Conservation (phyloP, 495 filamentous ascomycete genomes). For the Saxophila tyrrhenica region DNA sequence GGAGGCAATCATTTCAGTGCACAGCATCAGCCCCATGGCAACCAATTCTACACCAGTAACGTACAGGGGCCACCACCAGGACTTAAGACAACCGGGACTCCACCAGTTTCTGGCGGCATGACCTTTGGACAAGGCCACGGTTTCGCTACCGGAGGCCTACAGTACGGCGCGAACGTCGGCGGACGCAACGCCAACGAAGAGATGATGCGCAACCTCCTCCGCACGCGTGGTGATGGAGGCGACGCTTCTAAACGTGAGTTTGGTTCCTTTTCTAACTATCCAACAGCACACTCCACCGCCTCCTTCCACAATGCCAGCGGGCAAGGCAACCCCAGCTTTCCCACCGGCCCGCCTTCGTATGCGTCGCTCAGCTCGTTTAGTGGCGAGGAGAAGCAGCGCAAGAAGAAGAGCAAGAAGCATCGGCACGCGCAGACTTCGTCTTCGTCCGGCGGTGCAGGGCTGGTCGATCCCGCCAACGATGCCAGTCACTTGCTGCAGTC, state of each 20-base stretch:
- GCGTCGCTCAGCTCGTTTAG: conserved; percentile 74
- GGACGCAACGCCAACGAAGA: conserved; percentile 66
- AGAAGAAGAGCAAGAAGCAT: conserved; percentile 91
- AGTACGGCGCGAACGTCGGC: conserved; percentile 50
- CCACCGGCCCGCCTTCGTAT: conserved; percentile 41
- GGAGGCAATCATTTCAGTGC: conserved; percentile 29
- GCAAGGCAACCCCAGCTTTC: conserved; percentile 76
- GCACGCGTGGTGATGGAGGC: conserved; percentile 46
- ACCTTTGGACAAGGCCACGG: conserved; percentile 70
- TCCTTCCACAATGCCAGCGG: conserved; percentile 74
- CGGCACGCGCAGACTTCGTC: conserved; percentile 99
- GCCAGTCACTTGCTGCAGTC: conserved; percentile 99
- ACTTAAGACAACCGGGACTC: conserved; percentile 85
- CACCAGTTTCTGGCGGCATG: conserved; percentile 65
- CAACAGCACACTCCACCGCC: conserved; percentile 37
- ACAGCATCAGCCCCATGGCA: conserved; percentile 45
- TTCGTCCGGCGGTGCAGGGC: conserved; percentile 92
- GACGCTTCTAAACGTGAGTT: conserved; percentile 93
- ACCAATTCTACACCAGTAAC: conserved; percentile 51
- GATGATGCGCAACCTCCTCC: conserved; percentile 67
- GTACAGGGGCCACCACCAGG: conserved; percentile 92
- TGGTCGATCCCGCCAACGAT: conserved; percentile 66
- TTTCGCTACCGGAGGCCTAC: conserved; percentile 55
- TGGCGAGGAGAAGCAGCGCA: conserved; percentile 40
- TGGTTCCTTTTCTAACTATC: conserved; percentile 38